Base-by-base conservation (phyloP, 176 grass and related monocot species). In the Melocanna baccifera region DNA sequence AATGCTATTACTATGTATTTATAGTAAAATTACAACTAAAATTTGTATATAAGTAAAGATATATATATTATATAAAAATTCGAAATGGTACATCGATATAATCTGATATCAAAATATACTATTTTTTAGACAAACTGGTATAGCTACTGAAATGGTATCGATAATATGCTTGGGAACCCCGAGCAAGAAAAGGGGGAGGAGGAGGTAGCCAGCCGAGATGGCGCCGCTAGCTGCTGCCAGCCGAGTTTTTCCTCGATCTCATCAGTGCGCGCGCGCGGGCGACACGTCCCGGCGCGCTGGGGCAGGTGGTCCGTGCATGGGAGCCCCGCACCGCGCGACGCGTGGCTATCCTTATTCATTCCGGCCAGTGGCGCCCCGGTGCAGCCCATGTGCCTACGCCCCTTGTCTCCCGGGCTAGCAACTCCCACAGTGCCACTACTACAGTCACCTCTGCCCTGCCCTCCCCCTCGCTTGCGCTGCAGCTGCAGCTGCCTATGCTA, bases 351-450 rank as follows among this genome's bases (percentile, higher is more conserved):
- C 37, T 71, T 20, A 13, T 57, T 15, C 42, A 8, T 4, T 20
- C 76, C 23, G 46, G 22, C 41, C 29, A 62, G 28, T 62, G 77
- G 67, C 83, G 47, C 28, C 30, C 5, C 20, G 45, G 56, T 84
- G 81, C 81, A 66, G n/a, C 20, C 88, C 83, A 86, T 90, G 88
- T 90, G 83, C 83, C 88, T 50, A 30, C 37, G 65, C 15, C 37
- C 83, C 78, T 36, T 82, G 88, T 77, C 83, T 78, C 83, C 78
- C 78, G 78, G 83, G 55, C 83, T 82, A 90, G 82, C 82, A 80
- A 85, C 83, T n/a, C 53, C 77, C 58, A 74, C 57, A 73, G 76
- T 40, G 67, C 67, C 26, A 9, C 22, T 40, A 30, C 80, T n/a
- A 15, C 14, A 12, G 7, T 8, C 39, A 7, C 39, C 7, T 8